These are phyloP conservation scores for Taphrina pruni DNA, from an alignment of 1,139 yeast species.

Conservation along the genomic window DNA sequence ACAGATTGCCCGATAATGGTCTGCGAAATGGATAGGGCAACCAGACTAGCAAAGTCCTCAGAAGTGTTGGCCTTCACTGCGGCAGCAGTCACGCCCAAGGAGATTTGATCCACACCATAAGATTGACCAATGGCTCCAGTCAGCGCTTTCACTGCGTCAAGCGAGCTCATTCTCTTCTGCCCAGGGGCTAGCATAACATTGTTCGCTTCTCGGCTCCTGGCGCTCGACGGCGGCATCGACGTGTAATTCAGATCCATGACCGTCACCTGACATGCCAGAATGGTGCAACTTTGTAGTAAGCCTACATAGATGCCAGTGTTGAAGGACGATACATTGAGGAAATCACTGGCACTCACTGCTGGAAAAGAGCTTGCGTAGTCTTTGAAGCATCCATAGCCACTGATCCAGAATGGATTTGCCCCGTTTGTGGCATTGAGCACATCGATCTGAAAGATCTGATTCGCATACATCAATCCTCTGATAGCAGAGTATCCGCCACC, in stretches of 20 bases:
- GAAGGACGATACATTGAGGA: conserved; percentile 18
- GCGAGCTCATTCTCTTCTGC: not conserved
- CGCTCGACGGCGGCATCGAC: conserved; percentile 2
- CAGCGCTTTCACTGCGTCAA: not conserved
- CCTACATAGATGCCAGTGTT: conserved; percentile 22
- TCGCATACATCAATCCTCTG: conserved; percentile 7
- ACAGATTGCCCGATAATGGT: conserved; percentile 20
- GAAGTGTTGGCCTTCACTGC: conserved; percentile 24
- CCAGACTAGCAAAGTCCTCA: not conserved
- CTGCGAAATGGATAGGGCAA: conserved; percentile 14
- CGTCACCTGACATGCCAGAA: conserved; percentile 17
- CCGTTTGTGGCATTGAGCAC: conserved; percentile 4
- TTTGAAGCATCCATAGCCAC: conserved; percentile 30
- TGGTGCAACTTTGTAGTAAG: conserved; percentile 14
- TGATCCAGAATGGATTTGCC: conserved; percentile 9
- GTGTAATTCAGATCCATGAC: conserved; percentile 4
- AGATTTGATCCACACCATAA: conserved; percentile 22
- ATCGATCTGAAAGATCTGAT: conserved; percentile 19
- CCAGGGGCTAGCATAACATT: not conserved
- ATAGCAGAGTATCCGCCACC: not conserved
- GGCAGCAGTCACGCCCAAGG: conserved; percentile 20
- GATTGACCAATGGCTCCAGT: conserved; percentile 19
- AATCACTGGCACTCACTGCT: conserved; percentile 1
- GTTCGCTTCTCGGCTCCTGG: not conserved
- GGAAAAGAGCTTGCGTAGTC: conserved; percentile 14